These are phyloP conservation scores for Diaporthe destruens DNA, from an alignment of 2,329 filamentous ascomycete species.

Conservation along the genomic window DNA sequence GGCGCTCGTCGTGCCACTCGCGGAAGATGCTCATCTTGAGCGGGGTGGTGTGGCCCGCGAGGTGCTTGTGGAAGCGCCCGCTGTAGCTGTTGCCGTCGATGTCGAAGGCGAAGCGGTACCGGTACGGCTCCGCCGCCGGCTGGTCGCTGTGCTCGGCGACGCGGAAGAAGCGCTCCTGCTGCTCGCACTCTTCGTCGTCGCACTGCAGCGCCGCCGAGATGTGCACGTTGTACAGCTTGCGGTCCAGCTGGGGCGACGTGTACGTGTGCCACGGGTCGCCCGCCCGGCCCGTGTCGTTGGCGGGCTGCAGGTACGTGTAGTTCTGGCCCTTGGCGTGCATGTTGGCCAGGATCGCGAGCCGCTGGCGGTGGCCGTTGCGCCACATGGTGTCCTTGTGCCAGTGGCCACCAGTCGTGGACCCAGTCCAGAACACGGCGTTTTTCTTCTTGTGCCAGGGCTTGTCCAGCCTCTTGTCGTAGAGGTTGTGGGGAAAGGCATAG, in stretches of 20 bases:
- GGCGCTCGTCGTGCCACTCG: conserved; percentile 70
- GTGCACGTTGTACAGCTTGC: conserved; percentile 40
- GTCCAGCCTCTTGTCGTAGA: conserved; percentile 33
- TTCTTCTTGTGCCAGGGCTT: conserved; percentile 37
- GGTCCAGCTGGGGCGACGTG: conserved; percentile 17
- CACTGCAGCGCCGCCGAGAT: conserved; percentile 25
- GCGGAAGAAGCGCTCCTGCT: conserved; percentile 43
- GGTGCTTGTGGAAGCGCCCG: conserved; percentile 64
- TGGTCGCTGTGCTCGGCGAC: neutral
- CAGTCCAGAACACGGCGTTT: conserved; percentile 40
- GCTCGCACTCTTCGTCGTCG: conserved; percentile 38
- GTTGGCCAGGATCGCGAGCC: conserved; percentile 35
- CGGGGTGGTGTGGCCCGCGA: conserved; percentile 60
- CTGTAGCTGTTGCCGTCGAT: conserved; percentile 69
- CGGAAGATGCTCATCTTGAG: conserved; percentile 66
- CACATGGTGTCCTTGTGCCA: conserved; percentile 34
- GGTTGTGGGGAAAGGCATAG: conserved; percentile 36
- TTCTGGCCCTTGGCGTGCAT: conserved; percentile 4
- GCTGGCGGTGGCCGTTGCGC: conserved; percentile 35
- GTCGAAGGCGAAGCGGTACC: conserved; percentile 61
- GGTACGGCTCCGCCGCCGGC: conserved; percentile 46
- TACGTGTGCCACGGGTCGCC: conserved; percentile 14
- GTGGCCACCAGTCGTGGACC: conserved; percentile 39
- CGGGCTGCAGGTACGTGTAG: conserved; percentile 23
- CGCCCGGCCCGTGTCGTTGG: neutral